Percentiles rank a stretch among this genome's conserved stretches.
These are phyloP conservation scores for Psilocybe azurescens DNA, from an alignment of 768 basidiomycete species.

Conservation along the genomic window DNA sequence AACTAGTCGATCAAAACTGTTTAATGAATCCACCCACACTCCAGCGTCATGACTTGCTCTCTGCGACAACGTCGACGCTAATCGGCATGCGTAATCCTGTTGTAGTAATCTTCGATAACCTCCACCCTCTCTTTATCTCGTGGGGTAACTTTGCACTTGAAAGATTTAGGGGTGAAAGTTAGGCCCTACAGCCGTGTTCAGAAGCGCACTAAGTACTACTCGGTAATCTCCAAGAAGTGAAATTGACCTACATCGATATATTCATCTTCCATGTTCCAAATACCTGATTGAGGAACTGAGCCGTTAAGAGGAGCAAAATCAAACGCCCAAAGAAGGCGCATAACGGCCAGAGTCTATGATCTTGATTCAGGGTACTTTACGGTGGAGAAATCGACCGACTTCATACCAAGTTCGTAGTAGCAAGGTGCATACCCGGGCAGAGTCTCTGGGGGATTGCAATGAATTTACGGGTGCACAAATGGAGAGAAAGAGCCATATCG, in stretches of 20 bases:
- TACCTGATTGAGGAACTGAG: neutral
- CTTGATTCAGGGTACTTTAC: neutral
- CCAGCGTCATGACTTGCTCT: too few relatives aligned
- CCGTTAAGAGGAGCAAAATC: neutral
- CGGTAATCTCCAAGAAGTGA: too few relatives aligned
- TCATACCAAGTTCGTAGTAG: neutral
- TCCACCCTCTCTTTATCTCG: too few relatives aligned
- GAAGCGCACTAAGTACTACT: neutral
- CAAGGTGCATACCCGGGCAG: neutral
- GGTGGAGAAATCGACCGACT: neutral
- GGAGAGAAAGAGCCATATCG: too few relatives aligned
- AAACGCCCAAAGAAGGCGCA: neutral
- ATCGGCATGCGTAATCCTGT: too few relatives aligned
- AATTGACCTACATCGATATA: too few relatives aligned
- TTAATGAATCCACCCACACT: too few relatives aligned
- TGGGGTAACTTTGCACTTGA: too few relatives aligned
- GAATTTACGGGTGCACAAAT: too few relatives aligned
- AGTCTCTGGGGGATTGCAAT: neutral
- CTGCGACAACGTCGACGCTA: too few relatives aligned
- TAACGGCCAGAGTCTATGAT: neutral
- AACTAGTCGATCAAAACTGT: too few relatives aligned
- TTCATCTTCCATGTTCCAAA: neutral
- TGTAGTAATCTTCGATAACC: too few relatives aligned
- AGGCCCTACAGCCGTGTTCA: neutral
- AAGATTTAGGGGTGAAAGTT: neutral